Conservation (phyloP, 1,284 basidiomycete genomes). For the Leccinum pallidistipes region DNA sequence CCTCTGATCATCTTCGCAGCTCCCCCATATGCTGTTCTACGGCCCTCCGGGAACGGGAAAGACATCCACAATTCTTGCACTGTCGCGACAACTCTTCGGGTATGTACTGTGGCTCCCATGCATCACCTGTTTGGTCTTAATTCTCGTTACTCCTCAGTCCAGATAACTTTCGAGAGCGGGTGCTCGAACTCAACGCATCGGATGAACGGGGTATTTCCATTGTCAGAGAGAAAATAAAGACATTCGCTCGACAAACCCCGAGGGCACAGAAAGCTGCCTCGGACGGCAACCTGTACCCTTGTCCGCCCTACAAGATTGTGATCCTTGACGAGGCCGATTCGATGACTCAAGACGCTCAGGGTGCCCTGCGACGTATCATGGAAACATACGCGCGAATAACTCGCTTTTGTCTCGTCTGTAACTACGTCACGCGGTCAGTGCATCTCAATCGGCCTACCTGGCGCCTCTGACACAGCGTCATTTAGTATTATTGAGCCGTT, state of each 20-base stretch:
- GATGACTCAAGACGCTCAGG: constrained; percentile 99
- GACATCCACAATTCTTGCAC: constrained; percentile 96
- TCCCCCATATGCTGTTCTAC: constrained; percentile 99
- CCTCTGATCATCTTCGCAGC: constrained; percentile 48
- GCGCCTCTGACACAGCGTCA: constrained; percentile 9
- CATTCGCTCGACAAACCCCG: constrained; percentile 94
- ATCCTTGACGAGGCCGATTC: constrained; percentile 99
- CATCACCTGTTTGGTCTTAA: background rate
- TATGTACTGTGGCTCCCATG: constrained; percentile 37
- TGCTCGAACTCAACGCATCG: constrained; percentile 98
- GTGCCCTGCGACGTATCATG: constrained; percentile 95
- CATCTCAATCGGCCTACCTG: background rate
- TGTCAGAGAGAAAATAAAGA: constrained; percentile 98
- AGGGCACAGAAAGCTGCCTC: constrained; percentile 73
- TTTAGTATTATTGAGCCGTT: constrained; percentile 96
- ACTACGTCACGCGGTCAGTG: constrained; percentile 93
- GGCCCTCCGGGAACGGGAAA: constrained; percentile 99
- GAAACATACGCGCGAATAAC: constrained; percentile 97
- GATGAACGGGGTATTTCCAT: constrained; percentile 98
- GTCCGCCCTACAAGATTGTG: constrained; percentile 98
- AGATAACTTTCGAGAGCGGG: constrained; percentile 91
- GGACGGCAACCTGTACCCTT: constrained; percentile 88
- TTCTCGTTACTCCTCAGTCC: constrained; percentile 57
- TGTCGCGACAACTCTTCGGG: constrained; percentile 95
- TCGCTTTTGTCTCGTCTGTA: constrained; percentile 97